Conservation (phyloP, 129 eudicot genomes). For the Artemisia argyi region DNA sequence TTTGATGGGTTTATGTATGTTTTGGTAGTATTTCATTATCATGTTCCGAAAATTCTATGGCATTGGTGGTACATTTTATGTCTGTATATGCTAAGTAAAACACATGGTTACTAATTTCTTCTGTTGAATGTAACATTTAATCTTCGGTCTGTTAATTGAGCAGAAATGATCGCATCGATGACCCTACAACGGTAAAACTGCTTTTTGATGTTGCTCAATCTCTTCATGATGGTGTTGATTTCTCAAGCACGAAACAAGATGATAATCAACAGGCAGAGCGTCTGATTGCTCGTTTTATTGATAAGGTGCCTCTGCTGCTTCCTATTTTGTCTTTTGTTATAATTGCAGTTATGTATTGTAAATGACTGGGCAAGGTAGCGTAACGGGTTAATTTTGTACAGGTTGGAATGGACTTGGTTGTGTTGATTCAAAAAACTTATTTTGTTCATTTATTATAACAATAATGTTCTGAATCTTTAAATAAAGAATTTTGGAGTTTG, state of each 20-base stretch:
- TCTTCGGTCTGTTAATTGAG: constrained; percentile 18
- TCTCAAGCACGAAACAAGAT: constrained; percentile 51
- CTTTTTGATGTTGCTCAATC: constrained; percentile 77
- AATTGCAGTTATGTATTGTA: constrained; percentile 3
- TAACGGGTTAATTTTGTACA: too few relatives aligned
- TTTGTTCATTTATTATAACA: too few relatives aligned
- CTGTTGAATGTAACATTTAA: neutral
- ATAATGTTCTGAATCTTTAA: too few relatives aligned
- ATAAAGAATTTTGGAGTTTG: too few relatives aligned
- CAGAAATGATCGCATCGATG: constrained; percentile 58
- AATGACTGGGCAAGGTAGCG: neutral
- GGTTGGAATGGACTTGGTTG: too few relatives aligned
- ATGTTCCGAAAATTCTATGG: neutral
- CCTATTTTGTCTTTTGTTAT: neutral
- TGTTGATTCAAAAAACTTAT: too few relatives aligned
- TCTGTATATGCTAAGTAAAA: constrained; percentile 10
- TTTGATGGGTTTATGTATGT: neutral
- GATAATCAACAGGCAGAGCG: constrained; percentile 66
- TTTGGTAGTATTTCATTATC: neutral
- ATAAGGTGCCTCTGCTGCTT: constrained; percentile 42
- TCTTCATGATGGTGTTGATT: constrained; percentile 61
- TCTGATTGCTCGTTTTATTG: constrained; percentile 64
- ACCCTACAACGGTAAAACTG: constrained; percentile 60
- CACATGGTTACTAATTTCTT: constrained; percentile 3
- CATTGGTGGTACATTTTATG: neutral